Conservation (phyloP, 106 monocot genomes). For the Phalaenopsis aphrodite region DNA sequence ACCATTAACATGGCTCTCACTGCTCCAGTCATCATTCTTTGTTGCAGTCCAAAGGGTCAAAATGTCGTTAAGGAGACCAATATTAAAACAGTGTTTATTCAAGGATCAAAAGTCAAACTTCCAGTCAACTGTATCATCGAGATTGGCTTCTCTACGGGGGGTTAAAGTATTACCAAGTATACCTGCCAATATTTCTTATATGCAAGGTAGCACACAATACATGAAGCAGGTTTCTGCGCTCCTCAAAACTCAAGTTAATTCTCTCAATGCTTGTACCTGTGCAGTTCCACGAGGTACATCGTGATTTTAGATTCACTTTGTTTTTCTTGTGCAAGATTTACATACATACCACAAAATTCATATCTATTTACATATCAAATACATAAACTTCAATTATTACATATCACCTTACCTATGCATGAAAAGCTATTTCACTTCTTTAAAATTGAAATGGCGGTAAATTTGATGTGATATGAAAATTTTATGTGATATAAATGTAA, state of each 20-base stretch:
- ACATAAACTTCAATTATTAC: too few relatives aligned
- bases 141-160: conserved; percentile 73
- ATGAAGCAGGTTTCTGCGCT: conserved; percentile 80
- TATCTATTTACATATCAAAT: too few relatives aligned
- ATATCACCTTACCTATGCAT: too few relatives aligned
- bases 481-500: too few relatives aligned
- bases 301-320: not conserved
- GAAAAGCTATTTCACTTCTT: too few relatives aligned
- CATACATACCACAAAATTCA: too few relatives aligned
- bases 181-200: conserved; percentile 60
- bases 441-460: too few relatives aligned
- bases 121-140: conserved; percentile 63
- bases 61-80: conserved; percentile 52
- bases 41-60: conserved; percentile 74
- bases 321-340: not conserved
- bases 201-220: conserved; percentile 77
- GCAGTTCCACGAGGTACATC: conserved; percentile 40
- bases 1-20: not conserved
- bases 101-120: conserved; percentile 52
- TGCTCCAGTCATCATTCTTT: not conserved
- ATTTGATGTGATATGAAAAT: too few relatives aligned
- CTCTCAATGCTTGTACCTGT: conserved; percentile 58
- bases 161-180: conserved; percentile 54
- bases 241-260: conserved; percentile 67
- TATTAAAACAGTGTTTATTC: conserved; percentile 45